Evolutionary conservation across 2,329 filamentous ascomycete species (phyloP), one percentile per base, ranked within the genome.

Genomic region (Botrytis porri): DNA sequence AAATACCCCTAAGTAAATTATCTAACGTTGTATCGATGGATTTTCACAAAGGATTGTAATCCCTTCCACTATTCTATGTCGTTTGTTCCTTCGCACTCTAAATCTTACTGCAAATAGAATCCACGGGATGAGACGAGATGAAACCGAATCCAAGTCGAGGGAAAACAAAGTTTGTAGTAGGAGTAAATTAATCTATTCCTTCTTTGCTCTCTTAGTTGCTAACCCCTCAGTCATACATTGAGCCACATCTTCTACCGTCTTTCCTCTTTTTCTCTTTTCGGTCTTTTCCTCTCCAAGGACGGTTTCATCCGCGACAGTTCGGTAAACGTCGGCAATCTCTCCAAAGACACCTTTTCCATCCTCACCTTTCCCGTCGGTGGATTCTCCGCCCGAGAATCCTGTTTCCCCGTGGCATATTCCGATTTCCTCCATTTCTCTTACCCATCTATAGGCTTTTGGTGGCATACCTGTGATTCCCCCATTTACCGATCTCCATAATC

Each of bases 381-480:
- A 16, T 51, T 71, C 70, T 54, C 70, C 79, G 10, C 77, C 77
- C 7, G 81, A 81, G 80, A 92, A 93, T 0, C 90, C 90, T 0
- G 89, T 91, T 71, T 91, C 89, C 60, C 88, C 86, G 80, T 93
- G 90, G 5, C 90, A 92, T 73, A 86, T 83, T 6, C 87, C 88
- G 78, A 95, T 93, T 84, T 94, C 89, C 77, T 90, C 86, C 92
- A 95, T 94, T 84, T 94, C 92, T 48, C 86, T 84, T 0, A 93
- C 89, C 92, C 92, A 95, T 18, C 92, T 84, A 80, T 94, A 94
- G 29, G 92, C 92, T 82, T 94, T 95, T 12, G 89, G 88, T 37
- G 91, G 86, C 87, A 94, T 74, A 88, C 85, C 83, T 6, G 86
- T 83, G 14, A 93, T 83, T 3, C 86, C 83, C 45, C 80, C 83